Percentiles rank a stretch among this genome's conserved stretches.
phyloP scores from a whole-genome alignment of 108 stramenopile species.

The Nitzschia palea region DNA sequence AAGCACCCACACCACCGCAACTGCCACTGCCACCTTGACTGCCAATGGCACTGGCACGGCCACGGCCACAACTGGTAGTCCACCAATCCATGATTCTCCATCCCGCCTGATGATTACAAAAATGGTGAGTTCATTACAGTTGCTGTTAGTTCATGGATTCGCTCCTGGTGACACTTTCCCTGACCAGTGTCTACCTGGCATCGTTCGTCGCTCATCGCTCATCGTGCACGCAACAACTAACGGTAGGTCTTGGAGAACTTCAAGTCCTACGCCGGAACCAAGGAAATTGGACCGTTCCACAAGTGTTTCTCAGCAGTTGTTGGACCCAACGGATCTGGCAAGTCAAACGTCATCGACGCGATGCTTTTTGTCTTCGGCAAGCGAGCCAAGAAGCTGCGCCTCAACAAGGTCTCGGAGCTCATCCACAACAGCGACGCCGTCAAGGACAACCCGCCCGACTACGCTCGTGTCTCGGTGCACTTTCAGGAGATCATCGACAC shows the following conservation, averaged over 20 bases:
- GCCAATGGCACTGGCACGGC: too few species aligned
- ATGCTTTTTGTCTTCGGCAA: constrained; percentile 99
- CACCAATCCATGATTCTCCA: constrained; percentile 30
- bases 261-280: constrained; percentile 95
- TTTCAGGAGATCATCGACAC: constrained; percentile 91
- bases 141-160: background rate
- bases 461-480: constrained; percentile 88
- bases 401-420: constrained; percentile 96
- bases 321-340: constrained; percentile 96
- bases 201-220: too few species aligned
- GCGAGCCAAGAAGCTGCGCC: constrained; percentile 95
- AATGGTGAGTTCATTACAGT: constrained; percentile 83
- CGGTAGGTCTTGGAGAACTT: constrained; percentile 95
- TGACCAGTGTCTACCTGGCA: too few species aligned
- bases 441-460: constrained; percentile 59
- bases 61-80: too few species aligned
- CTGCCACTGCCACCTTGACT: too few species aligned
- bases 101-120: constrained; percentile 93
- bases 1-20: too few species aligned
- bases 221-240: too few species aligned
- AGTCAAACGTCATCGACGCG: constrained; percentile 99
- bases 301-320: constrained; percentile 95
- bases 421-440: constrained; percentile 89
- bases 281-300: constrained; percentile 88
- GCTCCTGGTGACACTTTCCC: too few species aligned